Evolutionary conservation across 2,329 filamentous ascomycete species (phyloP), one percentile per base, ranked within the genome.

Genomic region (Alternaria sp.): DNA sequence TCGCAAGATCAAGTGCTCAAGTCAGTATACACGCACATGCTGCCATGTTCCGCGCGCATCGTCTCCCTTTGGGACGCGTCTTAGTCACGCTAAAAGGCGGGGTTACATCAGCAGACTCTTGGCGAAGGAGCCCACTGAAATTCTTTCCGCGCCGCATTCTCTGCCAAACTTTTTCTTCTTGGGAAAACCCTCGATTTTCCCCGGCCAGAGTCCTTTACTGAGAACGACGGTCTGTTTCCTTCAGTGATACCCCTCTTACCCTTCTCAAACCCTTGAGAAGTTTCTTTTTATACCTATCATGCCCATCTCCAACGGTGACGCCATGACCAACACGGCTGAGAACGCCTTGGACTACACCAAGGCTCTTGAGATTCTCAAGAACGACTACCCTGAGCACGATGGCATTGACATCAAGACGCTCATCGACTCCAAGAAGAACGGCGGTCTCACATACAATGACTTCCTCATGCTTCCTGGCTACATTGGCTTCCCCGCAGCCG

Each of bases 361-460:
- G 76, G 95, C 94, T 66, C 82, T 94, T 66, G 90, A 96, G 76
- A 82, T 94, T 69, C 87, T 98, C 79, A 87, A 91, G 79, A 81
- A 81, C 62, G 88, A 94, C 76, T 97, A 97, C 81, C 79, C 89
- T 68, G 85, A 86, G 78, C 86, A 84, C 72, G 95, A 99, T 88
- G 95, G 95, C 61, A 90, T 99, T 73, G 88, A 93, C 78, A 88
- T 96, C 75, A 85, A 93, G 76, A 89, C 93, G 67, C 86, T 99
- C 72, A 88, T 98, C 79, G 91, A 99, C 84, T 94, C 94, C 69
- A 91, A 91, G 83, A 91, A 90, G 81, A 92, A 94, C 76, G 95
- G 95, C 64, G 95, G 95, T 75, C 86, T 99, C 76, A 98, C 94
- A 61, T 99, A 97, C 87, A 99, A 99, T 82, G 95, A 99, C 82